Evolutionary conservation across 2,329 filamentous ascomycete genomes (phyloP).

Genomic region (Botrytis elliptica): DNA sequence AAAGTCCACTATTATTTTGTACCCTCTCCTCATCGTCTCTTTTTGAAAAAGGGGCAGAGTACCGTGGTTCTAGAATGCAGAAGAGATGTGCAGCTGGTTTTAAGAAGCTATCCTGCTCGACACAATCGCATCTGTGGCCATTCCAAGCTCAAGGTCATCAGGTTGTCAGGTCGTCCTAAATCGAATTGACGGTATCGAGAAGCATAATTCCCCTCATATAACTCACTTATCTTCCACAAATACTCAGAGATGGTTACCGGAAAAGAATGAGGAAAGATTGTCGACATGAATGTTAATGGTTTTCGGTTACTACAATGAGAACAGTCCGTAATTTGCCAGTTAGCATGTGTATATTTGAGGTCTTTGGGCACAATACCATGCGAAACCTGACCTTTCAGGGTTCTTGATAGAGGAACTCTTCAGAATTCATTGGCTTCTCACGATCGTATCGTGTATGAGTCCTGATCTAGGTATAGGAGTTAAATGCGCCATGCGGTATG

Average conservation of each 20-base stretch:
- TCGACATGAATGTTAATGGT: background rate
- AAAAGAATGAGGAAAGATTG: background rate
- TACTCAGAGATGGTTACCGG: too few relatives aligned
- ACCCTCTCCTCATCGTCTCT: background rate
- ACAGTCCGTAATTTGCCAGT: background rate
- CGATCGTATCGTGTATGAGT: accelerated
- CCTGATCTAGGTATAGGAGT: background rate
- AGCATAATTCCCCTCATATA: background rate
- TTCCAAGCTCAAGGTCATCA: background rate
- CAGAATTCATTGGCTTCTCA: background rate
- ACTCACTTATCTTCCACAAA: too few relatives aligned
- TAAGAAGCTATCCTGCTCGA: background rate
- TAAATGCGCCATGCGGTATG: accelerated
- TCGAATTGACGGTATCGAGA: background rate
- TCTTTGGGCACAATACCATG: background rate
- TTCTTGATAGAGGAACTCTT: background rate
- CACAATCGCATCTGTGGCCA: background rate
- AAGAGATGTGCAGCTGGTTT: background rate
- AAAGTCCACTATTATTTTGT: background rate
- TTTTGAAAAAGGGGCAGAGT: background rate
- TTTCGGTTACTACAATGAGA: too few relatives aligned
- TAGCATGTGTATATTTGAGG: background rate
- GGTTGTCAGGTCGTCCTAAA: background rate
- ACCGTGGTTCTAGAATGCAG: background rate
- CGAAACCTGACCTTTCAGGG: background rate